These are phyloP conservation scores for Backusella circina DNA, from an alignment of 192 early-diverging fungal genomes.

Conservation along the genomic window DNA sequence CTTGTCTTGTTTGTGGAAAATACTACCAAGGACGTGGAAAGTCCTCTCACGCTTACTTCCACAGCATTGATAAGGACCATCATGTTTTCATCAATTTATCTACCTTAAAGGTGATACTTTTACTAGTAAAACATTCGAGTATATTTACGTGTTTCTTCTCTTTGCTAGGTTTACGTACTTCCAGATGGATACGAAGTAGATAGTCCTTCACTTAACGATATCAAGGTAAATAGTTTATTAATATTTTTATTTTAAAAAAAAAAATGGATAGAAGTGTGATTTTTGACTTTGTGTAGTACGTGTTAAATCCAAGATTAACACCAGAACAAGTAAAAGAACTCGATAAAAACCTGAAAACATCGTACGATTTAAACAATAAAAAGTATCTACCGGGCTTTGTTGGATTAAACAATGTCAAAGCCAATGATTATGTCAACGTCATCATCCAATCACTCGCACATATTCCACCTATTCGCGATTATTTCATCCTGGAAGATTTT, in stretches of 20 bases:
- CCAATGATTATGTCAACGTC: constrained; percentile 93
- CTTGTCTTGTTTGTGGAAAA: constrained; percentile 94
- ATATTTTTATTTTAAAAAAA: neutral
- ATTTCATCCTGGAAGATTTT: constrained; percentile 65
- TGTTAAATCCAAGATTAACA: constrained; percentile 79
- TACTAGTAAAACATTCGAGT: neutral
- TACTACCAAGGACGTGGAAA: constrained; percentile 93
- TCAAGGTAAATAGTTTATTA: constrained; percentile 58
- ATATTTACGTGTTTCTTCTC: neutral
- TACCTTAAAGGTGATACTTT: constrained; percentile 58
- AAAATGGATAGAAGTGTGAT: neutral
- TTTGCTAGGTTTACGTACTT: constrained; percentile 73
- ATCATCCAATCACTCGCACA: constrained; percentile 87
- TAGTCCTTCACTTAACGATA: constrained; percentile 85
- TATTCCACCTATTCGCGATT: constrained; percentile 80
- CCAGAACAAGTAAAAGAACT: constrained; percentile 59
- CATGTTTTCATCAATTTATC: constrained; percentile 93
- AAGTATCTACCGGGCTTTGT: constrained; percentile 88
- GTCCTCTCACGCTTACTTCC: constrained; percentile 91
- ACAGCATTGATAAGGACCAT: constrained; percentile 92
- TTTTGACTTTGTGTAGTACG: constrained; percentile 53
- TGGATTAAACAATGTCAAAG: constrained; percentile 92
- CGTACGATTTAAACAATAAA: constrained; percentile 84
- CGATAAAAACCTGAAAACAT: constrained; percentile 55
- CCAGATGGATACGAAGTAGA: constrained; percentile 93